These are phyloP conservation scores for Chytriomyces hyalinus DNA, from an alignment of 192 early-diverging fungal species.

Conservation along the genomic window DNA sequence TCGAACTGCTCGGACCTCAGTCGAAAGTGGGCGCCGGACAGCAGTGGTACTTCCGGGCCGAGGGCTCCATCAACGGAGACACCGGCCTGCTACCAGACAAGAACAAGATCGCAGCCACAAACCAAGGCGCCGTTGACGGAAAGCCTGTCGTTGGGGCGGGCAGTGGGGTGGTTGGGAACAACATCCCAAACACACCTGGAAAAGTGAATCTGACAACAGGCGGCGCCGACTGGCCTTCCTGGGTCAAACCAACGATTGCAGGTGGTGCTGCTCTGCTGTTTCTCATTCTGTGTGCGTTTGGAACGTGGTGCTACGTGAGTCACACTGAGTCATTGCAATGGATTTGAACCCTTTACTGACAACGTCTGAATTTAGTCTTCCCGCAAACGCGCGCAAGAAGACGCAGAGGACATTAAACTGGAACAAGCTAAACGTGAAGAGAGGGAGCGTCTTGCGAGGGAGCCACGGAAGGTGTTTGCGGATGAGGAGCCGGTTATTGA, in stretches of 20 bases:
- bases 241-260: not conserved
- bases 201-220: not conserved
- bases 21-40: slow-evolving; percentile 6
- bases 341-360: too few relatives aligned
- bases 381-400: not conserved
- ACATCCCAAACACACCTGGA: not conserved
- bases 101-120: not conserved
- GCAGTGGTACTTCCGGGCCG: slow-evolving; percentile 1
- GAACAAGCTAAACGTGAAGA: too few relatives aligned
- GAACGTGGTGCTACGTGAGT: slow-evolving; percentile 7
- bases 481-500: slow-evolving; percentile 1
- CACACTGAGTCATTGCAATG: too few relatives aligned
- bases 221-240: not conserved
- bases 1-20: not conserved
- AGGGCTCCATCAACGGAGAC: not conserved
- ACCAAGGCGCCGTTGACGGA: not conserved
- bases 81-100: not conserved
- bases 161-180: not conserved
- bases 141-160: not conserved
- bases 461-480: not conserved
- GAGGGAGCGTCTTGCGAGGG: not conserved
- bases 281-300: not conserved
- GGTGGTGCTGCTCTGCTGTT: not conserved
- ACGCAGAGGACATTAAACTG: not conserved
- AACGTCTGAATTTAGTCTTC: not conserved